Evolutionary conservation across 2,329 filamentous ascomycete species (phyloP).

Genomic region (Paracorniculantispora psalliotae): DNA sequence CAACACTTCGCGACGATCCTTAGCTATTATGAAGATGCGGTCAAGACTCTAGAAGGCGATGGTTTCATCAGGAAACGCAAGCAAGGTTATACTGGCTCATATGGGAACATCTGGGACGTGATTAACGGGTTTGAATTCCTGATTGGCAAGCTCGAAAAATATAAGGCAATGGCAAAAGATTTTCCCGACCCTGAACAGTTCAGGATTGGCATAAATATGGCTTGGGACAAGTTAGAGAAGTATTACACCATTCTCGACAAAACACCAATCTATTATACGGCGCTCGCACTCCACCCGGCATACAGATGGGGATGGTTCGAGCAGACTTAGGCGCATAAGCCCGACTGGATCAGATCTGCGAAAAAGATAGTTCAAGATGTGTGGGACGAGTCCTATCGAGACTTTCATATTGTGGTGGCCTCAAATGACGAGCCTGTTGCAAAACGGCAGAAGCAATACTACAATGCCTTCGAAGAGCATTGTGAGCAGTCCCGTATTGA

Average conservation of each 20-base stretch:
- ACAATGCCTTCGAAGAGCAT: conserved; percentile 7
- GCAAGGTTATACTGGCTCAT: conserved; percentile 15
- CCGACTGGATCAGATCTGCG: not conserved
- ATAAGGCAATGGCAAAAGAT: not conserved
- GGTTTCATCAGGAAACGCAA: conserved; percentile 12
- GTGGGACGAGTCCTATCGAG: not conserved
- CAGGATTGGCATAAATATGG: not conserved
- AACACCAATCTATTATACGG: not conserved
- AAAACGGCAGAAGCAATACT: conserved; percentile 10
- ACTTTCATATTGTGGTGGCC: not conserved
- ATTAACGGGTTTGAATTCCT: conserved; percentile 11
- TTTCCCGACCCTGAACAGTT: not conserved
- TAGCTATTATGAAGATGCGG: conserved; percentile 11
- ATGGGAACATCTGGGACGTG: conserved; percentile 15
- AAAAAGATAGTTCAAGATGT: not conserved
- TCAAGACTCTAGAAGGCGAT: conserved; percentile 16
- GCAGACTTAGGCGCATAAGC: not conserved
- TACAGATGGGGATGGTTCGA: not conserved
- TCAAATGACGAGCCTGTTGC: not conserved
- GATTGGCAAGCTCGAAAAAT: not conserved
- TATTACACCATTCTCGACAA: not conserved
- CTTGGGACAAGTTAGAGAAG: not conserved
- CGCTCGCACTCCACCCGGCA: not conserved
- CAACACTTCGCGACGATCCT: conserved; percentile 13
- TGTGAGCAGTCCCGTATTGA: conserved; percentile 1